These are phyloP conservation scores for Excoecaria cochinchinensis DNA, from an alignment of 345 rosid genomes.

Conservation along the genomic window DNA sequence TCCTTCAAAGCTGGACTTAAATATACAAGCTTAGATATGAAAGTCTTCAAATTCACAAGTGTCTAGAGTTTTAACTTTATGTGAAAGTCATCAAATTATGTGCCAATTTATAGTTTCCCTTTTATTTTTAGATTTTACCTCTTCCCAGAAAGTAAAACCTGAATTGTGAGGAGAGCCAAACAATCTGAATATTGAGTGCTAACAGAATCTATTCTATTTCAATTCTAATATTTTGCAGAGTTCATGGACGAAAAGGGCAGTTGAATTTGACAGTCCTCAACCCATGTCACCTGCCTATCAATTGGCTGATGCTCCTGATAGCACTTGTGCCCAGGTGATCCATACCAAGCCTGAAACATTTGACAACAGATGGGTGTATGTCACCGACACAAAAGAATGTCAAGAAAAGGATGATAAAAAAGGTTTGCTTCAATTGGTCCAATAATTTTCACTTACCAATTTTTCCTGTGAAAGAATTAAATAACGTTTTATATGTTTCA, in stretches of 20 bases:
- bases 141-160: neutral
- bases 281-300: constrained; percentile 42
- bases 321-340: constrained; percentile 65
- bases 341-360: constrained; percentile 48
- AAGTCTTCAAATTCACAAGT: no score
- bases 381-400: constrained; percentile 30
- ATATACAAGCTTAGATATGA: no score
- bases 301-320: constrained; percentile 56
- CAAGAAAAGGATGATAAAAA: constrained; percentile 33
- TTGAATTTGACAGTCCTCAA: constrained; percentile 49
- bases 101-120: no score
- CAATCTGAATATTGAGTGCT: neutral
- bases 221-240: constrained; percentile 39
- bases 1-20: no score
- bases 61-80: no score
- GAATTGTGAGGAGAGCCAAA: neutral
- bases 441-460: neutral
- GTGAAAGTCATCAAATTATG: no score
- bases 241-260: constrained; percentile 63
- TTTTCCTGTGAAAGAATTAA: neutral
- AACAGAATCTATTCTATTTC: constrained; percentile 1
- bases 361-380: constrained; percentile 34
- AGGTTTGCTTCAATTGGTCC: constrained; percentile 22
- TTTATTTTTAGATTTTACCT: no score
- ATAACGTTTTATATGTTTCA: neutral